Evolutionary conservation across 371 early-diverging fungal genomes (phyloP).

Genomic region (Rhizopus sp.): DNA sequence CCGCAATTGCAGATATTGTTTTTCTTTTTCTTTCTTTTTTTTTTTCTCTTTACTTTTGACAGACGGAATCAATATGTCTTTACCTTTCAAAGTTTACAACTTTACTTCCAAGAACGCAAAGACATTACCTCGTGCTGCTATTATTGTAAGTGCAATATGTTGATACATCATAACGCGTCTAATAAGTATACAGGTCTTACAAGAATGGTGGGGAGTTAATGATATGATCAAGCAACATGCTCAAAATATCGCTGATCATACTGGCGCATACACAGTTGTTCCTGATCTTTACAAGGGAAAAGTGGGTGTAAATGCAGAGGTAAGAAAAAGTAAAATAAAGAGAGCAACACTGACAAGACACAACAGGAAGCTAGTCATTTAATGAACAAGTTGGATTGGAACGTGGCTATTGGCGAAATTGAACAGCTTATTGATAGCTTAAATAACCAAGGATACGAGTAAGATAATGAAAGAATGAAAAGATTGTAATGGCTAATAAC

Average conservation of each 20-base stretch:
- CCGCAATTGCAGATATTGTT: no score
- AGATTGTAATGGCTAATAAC: neutral
- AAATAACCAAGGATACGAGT: constrained; percentile 33
- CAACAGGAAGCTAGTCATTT: constrained; percentile 56
- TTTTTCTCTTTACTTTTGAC: no score
- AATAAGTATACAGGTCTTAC: constrained; percentile 27
- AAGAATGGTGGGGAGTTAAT: constrained; percentile 58
- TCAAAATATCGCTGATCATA: constrained; percentile 50
- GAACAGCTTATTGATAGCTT: constrained; percentile 30
- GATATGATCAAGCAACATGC: constrained; percentile 53
- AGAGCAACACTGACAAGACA: neutral
- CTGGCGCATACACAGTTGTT: constrained; percentile 45
- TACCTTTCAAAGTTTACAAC: constrained; percentile 31
- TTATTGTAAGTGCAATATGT: constrained; percentile 28
- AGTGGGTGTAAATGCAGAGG: constrained; percentile 50
- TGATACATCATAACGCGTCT: neutral
- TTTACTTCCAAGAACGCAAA: constrained; percentile 14
- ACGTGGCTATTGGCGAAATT: constrained; percentile 42
- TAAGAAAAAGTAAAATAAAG: constrained; percentile 2
- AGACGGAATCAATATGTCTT: no score
- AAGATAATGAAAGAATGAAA: constrained; percentile 3
- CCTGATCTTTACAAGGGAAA: constrained; percentile 64
- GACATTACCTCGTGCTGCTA: constrained; percentile 28
- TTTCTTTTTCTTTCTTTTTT: no score
- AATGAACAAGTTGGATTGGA: constrained; percentile 57